Base-by-base conservation (phyloP, 2,329 filamentous ascomycete species). In the Mariannaea elegans region DNA sequence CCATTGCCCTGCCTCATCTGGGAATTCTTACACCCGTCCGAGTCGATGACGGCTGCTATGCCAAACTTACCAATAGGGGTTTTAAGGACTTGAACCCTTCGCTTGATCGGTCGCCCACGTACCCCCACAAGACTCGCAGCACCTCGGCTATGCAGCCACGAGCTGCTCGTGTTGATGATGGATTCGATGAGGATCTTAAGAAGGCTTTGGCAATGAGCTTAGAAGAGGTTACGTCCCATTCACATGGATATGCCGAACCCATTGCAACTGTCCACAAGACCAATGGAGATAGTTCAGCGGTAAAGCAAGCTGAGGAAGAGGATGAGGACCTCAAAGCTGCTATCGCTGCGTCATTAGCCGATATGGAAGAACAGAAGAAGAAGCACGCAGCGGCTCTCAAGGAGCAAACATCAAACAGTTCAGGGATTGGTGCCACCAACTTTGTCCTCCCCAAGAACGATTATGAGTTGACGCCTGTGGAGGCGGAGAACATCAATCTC, bases 281-380 rank as follows among this genome's bases (percentile, higher is more conserved):
- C 65, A 82, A 76, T 56, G 77, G 64, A 7, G 62, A 77, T 47
- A 64, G 73, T 3, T 62, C 72, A 3, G 66, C 75, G 3, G 52
- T 76, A 61, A 82, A 80, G 68, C 78, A 77, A 51, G 87, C 86
- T 3, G 93, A 97, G 52, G 93, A 97, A 56, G 94, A 97, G 55
- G 95, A 99, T 72, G 90, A 92, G 1, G 94, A 98, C 71, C 80
- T 99, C 24, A 96, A 95, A 74, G 93, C 94, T 23, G 95, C 95
- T 4, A 98, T 99, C 73, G 94, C 94, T 32, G 94, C 96, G 16
- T 98, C 95, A 5, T 76, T 99, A 59, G 91, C 92, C 21, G 95
- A 99, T 72, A 97, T 98, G 93, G 95, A 99, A 77, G 92, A 97
- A 75, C 94, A 99, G 75, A 98, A 99, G 82, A 90, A 94, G 78